A percentile compares a stretch with the other conserved stretches of the same genome.
Evolutionary conservation across 345 rosid species (phyloP).

Genomic region (Linum trigynum): DNA sequence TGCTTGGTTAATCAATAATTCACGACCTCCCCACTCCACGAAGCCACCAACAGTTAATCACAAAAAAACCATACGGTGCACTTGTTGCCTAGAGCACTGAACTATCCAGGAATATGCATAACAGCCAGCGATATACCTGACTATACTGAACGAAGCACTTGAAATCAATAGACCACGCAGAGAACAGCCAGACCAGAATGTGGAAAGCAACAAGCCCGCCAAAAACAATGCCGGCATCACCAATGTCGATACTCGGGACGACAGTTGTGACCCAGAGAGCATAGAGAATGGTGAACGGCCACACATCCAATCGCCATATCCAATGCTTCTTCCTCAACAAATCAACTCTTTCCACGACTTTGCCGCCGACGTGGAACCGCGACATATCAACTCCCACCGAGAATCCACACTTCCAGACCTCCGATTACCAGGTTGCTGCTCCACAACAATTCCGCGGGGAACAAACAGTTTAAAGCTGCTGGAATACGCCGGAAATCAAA

Average conservation of each 20-base stretch:
- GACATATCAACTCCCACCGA: slow-evolving; percentile 30
- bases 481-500: background rate
- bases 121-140: slow-evolving; percentile 32
- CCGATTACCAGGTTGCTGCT: background rate
- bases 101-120: background rate
- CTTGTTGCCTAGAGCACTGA: background rate
- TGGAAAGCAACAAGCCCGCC: slow-evolving; percentile 61
- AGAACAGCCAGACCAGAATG: slow-evolving; percentile 71
- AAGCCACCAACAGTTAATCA: background rate
- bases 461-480: background rate
- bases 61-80: no score
- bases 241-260: slow-evolving; percentile 60
- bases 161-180: slow-evolving; percentile 91
- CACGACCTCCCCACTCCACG: background rate
- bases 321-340: slow-evolving; percentile 57
- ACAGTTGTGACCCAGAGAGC: slow-evolving; percentile 42
- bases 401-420: background rate
- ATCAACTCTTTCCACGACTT: slow-evolving; percentile 89
- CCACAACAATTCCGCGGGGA: background rate
- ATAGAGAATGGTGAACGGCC: slow-evolving; percentile 77
- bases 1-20: background rate
- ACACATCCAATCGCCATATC: slow-evolving; percentile 72
- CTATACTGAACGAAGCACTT: slow-evolving; percentile 61
- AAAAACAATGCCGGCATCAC: slow-evolving; percentile 63
- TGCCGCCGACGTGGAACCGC: slow-evolving; percentile 74